These are phyloP conservation scores for Arxiozyma heterogenica DNA, from an alignment of 1,139 yeast genomes.

Conservation along the genomic window DNA sequence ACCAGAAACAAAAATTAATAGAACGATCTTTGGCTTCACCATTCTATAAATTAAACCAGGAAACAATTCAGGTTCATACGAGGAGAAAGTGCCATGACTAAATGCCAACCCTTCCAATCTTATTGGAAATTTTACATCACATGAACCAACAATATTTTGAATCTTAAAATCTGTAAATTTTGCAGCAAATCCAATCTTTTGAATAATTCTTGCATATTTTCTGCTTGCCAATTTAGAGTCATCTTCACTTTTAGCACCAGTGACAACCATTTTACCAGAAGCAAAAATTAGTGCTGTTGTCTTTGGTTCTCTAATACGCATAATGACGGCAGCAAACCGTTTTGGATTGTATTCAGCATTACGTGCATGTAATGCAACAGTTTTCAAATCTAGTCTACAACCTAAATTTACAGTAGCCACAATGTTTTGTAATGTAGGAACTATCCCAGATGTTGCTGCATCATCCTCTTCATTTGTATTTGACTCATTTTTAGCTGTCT, in stretches of 20 bases:
- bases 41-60: conserved; percentile 98
- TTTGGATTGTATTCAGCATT: conserved; percentile 97
- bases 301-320: conserved; percentile 98
- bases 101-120: conserved; percentile 96
- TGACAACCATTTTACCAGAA: conserved; percentile 98
- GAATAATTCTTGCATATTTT: conserved; percentile 95
- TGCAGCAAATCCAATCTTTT: conserved; percentile 93
- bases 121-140: conserved; percentile 96
- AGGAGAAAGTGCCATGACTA: conserved; percentile 97
- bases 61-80: conserved; percentile 95
- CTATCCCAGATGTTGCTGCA: conserved; percentile 81
- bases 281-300: conserved; percentile 97
- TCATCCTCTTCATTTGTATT: conserved; percentile 33
- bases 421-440: conserved; percentile 91
- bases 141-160: conserved; percentile 96
- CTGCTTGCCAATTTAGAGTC: conserved; percentile 95
- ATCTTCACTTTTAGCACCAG: conserved; percentile 98
- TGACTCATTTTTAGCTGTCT: conserved; percentile 1
- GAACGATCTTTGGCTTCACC: conserved; percentile 97
- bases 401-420: conserved; percentile 97
- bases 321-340: conserved; percentile 98
- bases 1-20: conserved; percentile 92
- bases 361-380: conserved; percentile 97
- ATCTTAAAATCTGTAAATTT: conserved; percentile 94
- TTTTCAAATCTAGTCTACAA: conserved; percentile 88